These are phyloP conservation scores for Choiromyces venosus DNA, from an alignment of 495 filamentous ascomycete species.

Conservation along the genomic window DNA sequence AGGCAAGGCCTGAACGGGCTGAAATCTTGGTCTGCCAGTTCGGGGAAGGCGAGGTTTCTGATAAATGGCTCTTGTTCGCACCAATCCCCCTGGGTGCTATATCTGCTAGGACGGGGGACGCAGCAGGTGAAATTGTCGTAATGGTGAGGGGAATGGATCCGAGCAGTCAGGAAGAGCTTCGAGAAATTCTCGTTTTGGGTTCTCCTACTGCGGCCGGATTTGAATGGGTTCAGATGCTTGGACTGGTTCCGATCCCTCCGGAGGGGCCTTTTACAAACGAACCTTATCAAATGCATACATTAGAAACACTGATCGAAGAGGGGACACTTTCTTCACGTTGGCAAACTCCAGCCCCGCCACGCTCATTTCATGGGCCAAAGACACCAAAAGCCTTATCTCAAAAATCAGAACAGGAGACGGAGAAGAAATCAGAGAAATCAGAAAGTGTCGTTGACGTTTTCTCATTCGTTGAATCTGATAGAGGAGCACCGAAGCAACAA, in stretches of 20 bases:
- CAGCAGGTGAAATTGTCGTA: conserved; percentile 63
- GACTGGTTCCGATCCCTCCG: conserved; percentile 69
- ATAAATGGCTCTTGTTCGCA: conserved; percentile 79
- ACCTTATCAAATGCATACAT: conserved; percentile 27
- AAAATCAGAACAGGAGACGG: background rate
- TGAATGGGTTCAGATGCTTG: conserved; percentile 86
- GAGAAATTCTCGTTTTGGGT: conserved; percentile 72
- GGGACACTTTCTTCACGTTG: conserved; percentile 38
- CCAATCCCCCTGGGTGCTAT: conserved; percentile 63
- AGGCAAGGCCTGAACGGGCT: conserved; percentile 53
- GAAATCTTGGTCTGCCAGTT: conserved; percentile 90
- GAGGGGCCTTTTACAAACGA: conserved; percentile 43
- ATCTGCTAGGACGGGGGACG: conserved; percentile 74
- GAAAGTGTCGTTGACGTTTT: conserved; percentile 24
- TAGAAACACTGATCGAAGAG: conserved; percentile 40
- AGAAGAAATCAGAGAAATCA: background rate
- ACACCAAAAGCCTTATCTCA: background rate
- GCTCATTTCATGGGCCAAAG: background rate
- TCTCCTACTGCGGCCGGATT: conserved; percentile 55
- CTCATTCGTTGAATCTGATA: conserved; percentile 27
- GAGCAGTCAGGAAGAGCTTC: conserved; percentile 57
- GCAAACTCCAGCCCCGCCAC: conserved; percentile 21
- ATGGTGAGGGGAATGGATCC: conserved; percentile 70
- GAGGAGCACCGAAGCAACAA: conserved; percentile 9
- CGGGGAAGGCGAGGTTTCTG: conserved; percentile 54